These are phyloP conservation scores for Nannizziopsis barbatae DNA, from an alignment of 2,329 filamentous ascomycete species.

Conservation along the genomic window DNA sequence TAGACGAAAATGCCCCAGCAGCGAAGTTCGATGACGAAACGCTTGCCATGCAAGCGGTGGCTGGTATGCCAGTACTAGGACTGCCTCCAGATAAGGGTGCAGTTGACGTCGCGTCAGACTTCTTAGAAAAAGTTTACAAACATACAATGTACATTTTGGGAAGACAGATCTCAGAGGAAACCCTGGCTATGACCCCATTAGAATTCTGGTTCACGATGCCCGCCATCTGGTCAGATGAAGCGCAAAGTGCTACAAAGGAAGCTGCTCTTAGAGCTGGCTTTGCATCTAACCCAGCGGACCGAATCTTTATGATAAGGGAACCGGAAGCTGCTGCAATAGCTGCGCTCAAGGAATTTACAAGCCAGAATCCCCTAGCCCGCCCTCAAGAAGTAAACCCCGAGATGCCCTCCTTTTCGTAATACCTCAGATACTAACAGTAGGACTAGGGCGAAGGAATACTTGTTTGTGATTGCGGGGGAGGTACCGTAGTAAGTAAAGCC, in stretches of 20 bases:
- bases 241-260: slow-evolving; percentile 14
- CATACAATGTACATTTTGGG: slow-evolving; percentile 16
- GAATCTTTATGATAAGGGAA: slow-evolving; percentile 16
- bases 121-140: slow-evolving; percentile 17
- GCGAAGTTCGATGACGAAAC: slow-evolving; percentile 19
- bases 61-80: slow-evolving; percentile 14
- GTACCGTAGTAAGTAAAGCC: slow-evolving; percentile 18
- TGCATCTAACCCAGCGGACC: slow-evolving; percentile 14
- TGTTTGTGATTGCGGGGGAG: slow-evolving; percentile 24
- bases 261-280: slow-evolving; percentile 17
- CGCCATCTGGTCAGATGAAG: slow-evolving; percentile 16
- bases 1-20: slow-evolving; percentile 17
- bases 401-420: not conserved
- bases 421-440: not conserved
- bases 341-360: slow-evolving; percentile 8
- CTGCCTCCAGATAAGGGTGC: slow-evolving; percentile 19
- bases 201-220: slow-evolving; percentile 18
- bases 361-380: slow-evolving; percentile 5
- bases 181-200: slow-evolving; percentile 14
- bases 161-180: slow-evolving; percentile 15
- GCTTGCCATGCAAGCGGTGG: slow-evolving; percentile 8
- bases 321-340: slow-evolving; percentile 16
- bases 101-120: slow-evolving; percentile 20
- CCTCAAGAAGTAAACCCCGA: slow-evolving; percentile 2
- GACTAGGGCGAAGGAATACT: slow-evolving; percentile 16